Percentiles rank a stretch among this genome's conserved stretches.
These are phyloP conservation scores for Tarenaya hassleriana DNA, from an alignment of 345 rosid species.

Conservation along the genomic window DNA sequence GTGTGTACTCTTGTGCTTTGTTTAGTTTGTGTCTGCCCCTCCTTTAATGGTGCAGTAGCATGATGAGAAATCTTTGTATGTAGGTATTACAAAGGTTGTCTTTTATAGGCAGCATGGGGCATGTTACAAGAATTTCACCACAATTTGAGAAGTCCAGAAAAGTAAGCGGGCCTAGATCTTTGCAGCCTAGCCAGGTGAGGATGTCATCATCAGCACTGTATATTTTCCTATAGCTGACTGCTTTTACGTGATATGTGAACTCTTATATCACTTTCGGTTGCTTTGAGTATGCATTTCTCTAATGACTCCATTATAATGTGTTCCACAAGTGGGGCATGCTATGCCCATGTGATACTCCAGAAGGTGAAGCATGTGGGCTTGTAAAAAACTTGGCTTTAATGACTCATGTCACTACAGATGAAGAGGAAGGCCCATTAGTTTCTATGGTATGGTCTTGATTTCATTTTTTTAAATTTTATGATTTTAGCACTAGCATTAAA, in stretches of 20 bases:
- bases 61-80: slow-evolving; percentile 23
- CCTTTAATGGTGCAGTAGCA: slow-evolving; percentile 11
- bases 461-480: too few relatives aligned
- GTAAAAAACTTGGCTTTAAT: slow-evolving; percentile 95
- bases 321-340: slow-evolving; percentile 91
- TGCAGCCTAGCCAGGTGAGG: slow-evolving; percentile 94
- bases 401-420: slow-evolving; percentile 98
- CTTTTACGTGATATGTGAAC: too few relatives aligned
- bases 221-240: background rate
- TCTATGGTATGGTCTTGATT: slow-evolving; percentile 46
- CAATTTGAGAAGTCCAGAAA: slow-evolving; percentile 97
- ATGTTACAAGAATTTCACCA: slow-evolving; percentile 68
- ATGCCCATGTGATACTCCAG: slow-evolving; percentile 98
- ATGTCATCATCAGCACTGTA: slow-evolving; percentile 10
- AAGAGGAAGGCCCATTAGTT: slow-evolving; percentile 81
- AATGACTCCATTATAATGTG: slow-evolving; percentile 3
- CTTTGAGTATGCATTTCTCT: slow-evolving; percentile 2
- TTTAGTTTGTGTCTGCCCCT: slow-evolving; percentile 8
- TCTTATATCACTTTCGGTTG: too few relatives aligned
- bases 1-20: too few relatives aligned
- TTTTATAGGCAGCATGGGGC: slow-evolving; percentile 72
- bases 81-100: slow-evolving; percentile 83
- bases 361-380: slow-evolving; percentile 94
- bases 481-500: slow-evolving; percentile 3
- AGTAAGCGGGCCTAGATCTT: slow-evolving; percentile 98